Evolutionary conservation across 768 basidiomycete species (phyloP), one percentile per base, ranked within the genome.

Genomic region (Lyophyllum shimeji): DNA sequence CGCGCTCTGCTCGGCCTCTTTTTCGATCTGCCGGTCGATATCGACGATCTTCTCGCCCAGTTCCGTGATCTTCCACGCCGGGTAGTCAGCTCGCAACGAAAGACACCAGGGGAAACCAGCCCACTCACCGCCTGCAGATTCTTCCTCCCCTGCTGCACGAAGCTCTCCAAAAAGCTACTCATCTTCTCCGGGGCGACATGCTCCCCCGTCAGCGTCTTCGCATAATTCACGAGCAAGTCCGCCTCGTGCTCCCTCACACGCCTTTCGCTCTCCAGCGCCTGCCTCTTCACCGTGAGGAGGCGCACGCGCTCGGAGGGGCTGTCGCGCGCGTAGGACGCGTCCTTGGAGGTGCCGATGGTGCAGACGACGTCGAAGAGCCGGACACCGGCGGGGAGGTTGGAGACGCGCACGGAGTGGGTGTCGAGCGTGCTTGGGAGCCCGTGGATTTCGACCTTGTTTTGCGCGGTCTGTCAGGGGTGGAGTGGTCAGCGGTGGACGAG

Each of bases 361-460:
- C 79, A 82, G n/a, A 80, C 76, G 31, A 85, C 79, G 65, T 85
- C 84, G 57, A 79, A 76, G 9, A 86, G 71, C 55, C 79, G 78
- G 5, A 78, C 77, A 24, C 71, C 9, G 67, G 3, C 72, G 74
- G 11, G 82, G 69, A 2, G 80, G 81, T 29, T 29, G 46, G 81
- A 78, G 17, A 85, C 77, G 37, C 85, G 74, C 42, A 82, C 72
- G 18, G 81, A 81, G 23, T 82, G 71, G 1, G 75, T 74, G 62
- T 84, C 80, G 52, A 85, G 77, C 27, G 65, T 70, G 60, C 75
- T 74, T 6, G 85, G 74, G 7, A 87, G 71, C n/a, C 73, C 71
- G 25, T 60, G 67, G 45, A 86, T 80, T 53, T 76, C 71, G 33
- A 86, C 61, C 58, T 81, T 77, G 59, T 78, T 85, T 52, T 74